These are phyloP conservation scores for Yamadazyma kanchanaburiensis DNA, from an alignment of 1,139 yeast species.

Conservation along the genomic window DNA sequence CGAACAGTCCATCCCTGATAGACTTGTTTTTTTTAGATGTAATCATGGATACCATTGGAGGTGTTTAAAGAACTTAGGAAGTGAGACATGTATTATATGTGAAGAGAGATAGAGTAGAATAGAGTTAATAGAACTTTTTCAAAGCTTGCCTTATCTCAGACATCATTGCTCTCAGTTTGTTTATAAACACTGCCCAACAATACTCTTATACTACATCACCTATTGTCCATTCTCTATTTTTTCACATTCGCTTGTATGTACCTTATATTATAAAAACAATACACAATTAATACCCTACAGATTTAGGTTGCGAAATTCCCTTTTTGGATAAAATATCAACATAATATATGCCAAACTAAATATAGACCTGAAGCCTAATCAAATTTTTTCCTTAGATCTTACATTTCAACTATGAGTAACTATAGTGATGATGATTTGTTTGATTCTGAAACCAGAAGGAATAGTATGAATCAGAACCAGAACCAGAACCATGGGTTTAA, in stretches of 20 bases:
- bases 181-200: too few species aligned
- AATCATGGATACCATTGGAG: conserved; percentile 65
- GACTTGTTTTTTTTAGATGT: conserved; percentile 35
- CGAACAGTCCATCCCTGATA: conserved; percentile 12
- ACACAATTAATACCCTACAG: too few species aligned
- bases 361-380: conserved; percentile 3
- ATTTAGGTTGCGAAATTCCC: conserved; percentile 6
- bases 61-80: conserved; percentile 42
- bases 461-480: conserved; percentile 1
- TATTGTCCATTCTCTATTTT: too few species aligned
- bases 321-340: conserved; percentile 5
- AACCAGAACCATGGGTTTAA: too few species aligned
- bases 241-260: too few species aligned
- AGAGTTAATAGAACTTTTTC: too few species aligned
- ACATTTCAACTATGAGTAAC: conserved; percentile 5
- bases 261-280: too few species aligned
- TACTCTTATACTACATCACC: too few species aligned
- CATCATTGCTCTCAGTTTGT: too few species aligned
- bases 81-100: conserved; percentile 11
- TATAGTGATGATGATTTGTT: conserved; percentile 13
- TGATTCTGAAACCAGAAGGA: conserved; percentile 7
- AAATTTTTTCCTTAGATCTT: conserved; percentile 1
- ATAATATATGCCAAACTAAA: conserved; percentile 5
- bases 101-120: not conserved
- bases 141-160: too few species aligned